Evolutionary conservation across 305 asterid genomes (phyloP).

Genomic region (Ruellia speciosa): DNA sequence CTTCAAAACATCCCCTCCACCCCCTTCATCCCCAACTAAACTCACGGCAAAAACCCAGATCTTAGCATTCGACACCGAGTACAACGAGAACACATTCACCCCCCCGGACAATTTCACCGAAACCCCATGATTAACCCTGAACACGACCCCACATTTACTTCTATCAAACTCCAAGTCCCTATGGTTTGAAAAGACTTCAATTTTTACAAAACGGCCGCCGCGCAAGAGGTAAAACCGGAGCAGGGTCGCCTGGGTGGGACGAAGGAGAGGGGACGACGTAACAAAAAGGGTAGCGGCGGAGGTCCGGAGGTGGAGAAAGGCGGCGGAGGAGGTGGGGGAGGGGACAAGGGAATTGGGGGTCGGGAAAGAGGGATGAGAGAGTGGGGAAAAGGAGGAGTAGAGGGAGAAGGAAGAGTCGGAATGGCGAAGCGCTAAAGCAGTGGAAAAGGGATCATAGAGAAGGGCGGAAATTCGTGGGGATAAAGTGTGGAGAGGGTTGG

Average conservation of each 20-base stretch:
- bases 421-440: constrained; percentile 43
- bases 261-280: constrained; percentile 47
- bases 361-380: constrained; percentile 35
- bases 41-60: constrained; percentile 66
- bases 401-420: constrained; percentile 65
- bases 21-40: constrained; percentile 34
- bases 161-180: constrained; percentile 47
- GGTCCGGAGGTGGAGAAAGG: constrained; percentile 55
- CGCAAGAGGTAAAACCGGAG: constrained; percentile 51
- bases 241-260: constrained; percentile 40
- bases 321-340: constrained; percentile 62
- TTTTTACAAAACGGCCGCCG: constrained; percentile 28
- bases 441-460: constrained; percentile 46
- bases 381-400: constrained; percentile 51
- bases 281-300: constrained; percentile 39
- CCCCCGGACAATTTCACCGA: constrained; percentile 58
- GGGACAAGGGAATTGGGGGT: constrained; percentile 39
- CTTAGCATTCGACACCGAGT: constrained; percentile 55
- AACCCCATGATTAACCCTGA: constrained; percentile 66
- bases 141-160: constrained; percentile 37
- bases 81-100: constrained; percentile 50
- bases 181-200: constrained; percentile 40
- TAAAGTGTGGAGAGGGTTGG: constrained; percentile 34
- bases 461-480: constrained; percentile 45
- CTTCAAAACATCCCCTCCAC: constrained; percentile 36